Evolutionary conservation across 2,329 filamentous ascomycete species (phyloP), one percentile per base, ranked within the genome.

Genomic region (Fusarium pseudograminearum): DNA sequence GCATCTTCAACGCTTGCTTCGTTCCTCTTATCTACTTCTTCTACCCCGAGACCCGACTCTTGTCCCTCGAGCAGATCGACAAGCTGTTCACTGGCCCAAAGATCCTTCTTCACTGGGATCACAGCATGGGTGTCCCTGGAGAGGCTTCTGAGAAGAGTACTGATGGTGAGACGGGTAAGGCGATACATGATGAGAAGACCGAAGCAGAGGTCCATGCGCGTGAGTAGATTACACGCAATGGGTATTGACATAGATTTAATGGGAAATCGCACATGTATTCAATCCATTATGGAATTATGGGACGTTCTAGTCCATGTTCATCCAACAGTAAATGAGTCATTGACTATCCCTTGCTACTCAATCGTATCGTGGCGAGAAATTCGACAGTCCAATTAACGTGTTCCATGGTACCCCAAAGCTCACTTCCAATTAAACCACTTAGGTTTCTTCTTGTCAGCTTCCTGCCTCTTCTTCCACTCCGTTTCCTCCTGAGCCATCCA

Each of bases 21-120:
- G 78, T 84, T 18, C 82, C 82, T 1, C 77, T 82, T 60, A 81
- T 85, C 14, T 85, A 81, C 70, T 82, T 83, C 69, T 82, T 83
- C 72, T 85, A 83, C 65, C 83, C 83, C 2, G 83, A 86, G 67
- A 86, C 84, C 0, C 81, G 81, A 31, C 79, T 81, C 0, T 74
- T 85, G 10, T 80, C 80, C 24, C 79, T 87, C 1, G 85, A 86
- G 73, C 83, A 86, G 72, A 82, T 87, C 50, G 83, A 85, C 47
- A 75, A 73, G 51, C 69, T 80, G 3, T 80, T 80, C 55, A 80
- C 77, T 5, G 76, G 77, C 2, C 65, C 69, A 11, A 79, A 77
- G 68, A 52, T 78, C 7, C 62, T 76, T 62, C 65, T 78, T 31
- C 71, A 78, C 38, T 78, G 77, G 77, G 71, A 77, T 26, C 62